Conservation (phyloP, 2,329 filamentous ascomycete species). For the Annulohypoxylon truncatum region DNA sequence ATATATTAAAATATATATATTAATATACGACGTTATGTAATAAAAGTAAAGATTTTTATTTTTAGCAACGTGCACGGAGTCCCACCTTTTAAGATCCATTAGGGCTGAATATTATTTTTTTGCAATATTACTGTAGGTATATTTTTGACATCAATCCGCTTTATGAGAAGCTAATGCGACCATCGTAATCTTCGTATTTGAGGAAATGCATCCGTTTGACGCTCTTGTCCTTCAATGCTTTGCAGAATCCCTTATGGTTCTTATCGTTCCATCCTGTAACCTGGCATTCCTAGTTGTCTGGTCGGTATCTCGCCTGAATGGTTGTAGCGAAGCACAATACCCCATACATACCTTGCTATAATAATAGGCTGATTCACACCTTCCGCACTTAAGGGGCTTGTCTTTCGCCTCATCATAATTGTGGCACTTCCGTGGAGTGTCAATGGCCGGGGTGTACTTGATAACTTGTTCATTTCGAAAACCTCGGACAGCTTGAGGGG, state of each 20-base stretch:
- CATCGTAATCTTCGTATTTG: conserved; percentile 36
- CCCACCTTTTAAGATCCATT: too few relatives aligned
- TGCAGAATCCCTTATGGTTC: conserved; percentile 42
- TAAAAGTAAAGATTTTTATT: too few relatives aligned
- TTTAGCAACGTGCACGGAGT: too few relatives aligned
- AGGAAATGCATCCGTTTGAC: conserved; percentile 37
- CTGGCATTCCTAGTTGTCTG: conserved; percentile 37
- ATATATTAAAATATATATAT: too few relatives aligned
- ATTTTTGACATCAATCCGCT: too few relatives aligned
- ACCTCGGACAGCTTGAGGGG: conserved; percentile 32
- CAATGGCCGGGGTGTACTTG: conserved; percentile 15
- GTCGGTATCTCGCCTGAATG: neutral
- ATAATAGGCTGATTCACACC: conserved; percentile 36
- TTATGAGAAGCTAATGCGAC: conserved; percentile 6
- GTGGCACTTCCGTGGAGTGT: conserved; percentile 33
- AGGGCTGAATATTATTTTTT: too few relatives aligned
- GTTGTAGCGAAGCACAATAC: neutral
- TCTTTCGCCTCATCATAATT: conserved; percentile 25
- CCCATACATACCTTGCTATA: conserved; percentile 35
- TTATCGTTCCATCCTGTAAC: conserved; percentile 39
- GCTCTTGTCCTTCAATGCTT: conserved; percentile 33
- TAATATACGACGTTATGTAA: too few relatives aligned
- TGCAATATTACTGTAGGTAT: too few relatives aligned
- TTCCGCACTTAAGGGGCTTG: conserved; percentile 23
- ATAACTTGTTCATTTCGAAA: conserved; percentile 38